Conservation (phyloP, 768 basidiomycete species). For the Mycena floridula region DNA sequence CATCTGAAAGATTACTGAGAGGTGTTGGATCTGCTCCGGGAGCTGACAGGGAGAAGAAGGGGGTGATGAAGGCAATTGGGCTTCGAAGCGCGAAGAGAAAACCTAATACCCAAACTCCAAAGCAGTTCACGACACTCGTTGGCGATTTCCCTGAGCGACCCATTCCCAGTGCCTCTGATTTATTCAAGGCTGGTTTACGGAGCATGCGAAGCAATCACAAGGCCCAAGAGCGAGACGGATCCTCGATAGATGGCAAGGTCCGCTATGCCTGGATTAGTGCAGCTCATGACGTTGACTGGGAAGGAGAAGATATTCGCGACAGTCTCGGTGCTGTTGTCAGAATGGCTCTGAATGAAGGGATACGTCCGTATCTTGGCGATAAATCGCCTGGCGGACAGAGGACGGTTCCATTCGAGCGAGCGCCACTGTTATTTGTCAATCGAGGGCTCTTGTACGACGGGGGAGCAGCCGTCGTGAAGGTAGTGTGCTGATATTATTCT, state of each 20-base stretch:
- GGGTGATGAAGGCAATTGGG: slow-evolving; percentile 12
- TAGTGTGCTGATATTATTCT: slow-evolving; percentile 28
- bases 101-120: not conserved
- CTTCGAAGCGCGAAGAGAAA: not conserved
- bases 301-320: slow-evolving; percentile 66
- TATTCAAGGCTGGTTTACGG: slow-evolving; percentile 68
- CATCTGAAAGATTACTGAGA: slow-evolving; percentile 54
- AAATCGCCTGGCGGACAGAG: slow-evolving; percentile 16
- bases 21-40: slow-evolving; percentile 13
- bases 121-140: slow-evolving; percentile 76
- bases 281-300: slow-evolving; percentile 78
- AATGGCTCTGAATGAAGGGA: slow-evolving; percentile 33
- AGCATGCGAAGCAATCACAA: slow-evolving; percentile 32
- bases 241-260: slow-evolving; percentile 33
- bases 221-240: slow-evolving; percentile 14
- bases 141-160: slow-evolving; percentile 62
- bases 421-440: slow-evolving; percentile 45
- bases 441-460: slow-evolving; percentile 32
- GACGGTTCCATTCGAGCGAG: slow-evolving; percentile 48
- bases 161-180: slow-evolving; percentile 65
- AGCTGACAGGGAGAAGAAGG: slow-evolving; percentile 7
- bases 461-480: slow-evolving; percentile 37
- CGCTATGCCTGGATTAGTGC: slow-evolving; percentile 81
- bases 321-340: slow-evolving; percentile 35
- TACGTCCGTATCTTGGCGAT: slow-evolving; percentile 42